phyloP scores from a whole-genome alignment of 1,284 basidiomycete genomes.

The Grifola frondosa region DNA sequence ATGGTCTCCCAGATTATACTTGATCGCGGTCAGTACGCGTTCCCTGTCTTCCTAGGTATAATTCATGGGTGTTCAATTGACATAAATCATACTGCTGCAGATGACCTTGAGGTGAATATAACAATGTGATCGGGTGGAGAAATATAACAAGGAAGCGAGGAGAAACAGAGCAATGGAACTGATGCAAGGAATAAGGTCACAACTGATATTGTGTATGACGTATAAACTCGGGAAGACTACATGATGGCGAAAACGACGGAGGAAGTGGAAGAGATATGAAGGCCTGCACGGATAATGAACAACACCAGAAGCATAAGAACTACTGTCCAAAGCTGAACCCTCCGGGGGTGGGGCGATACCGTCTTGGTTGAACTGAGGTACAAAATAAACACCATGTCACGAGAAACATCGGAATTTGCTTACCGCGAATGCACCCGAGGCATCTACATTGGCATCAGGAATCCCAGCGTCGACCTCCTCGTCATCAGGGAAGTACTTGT shows the following conservation, averaged over 20 bases:
- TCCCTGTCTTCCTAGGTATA: no score
- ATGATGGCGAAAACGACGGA: conserved; percentile 17
- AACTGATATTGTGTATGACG: conserved; percentile 23
- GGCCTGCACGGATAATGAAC: no score
- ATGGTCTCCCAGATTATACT: no score
- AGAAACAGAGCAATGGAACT: neutral
- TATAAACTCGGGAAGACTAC: conserved; percentile 19
- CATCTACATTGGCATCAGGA: conserved; percentile 80
- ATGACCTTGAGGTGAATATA: no score
- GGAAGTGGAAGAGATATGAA: conserved; percentile 6
- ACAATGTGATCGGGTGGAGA: no score
- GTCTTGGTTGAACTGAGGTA: conserved; percentile 70
- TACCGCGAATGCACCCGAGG: conserved; percentile 88
- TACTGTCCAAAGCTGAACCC: conserved; percentile 86
- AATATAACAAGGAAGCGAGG: conserved; percentile 6
- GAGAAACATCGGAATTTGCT: conserved; percentile 34
- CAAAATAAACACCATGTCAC: neutral
- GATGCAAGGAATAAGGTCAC: conserved; percentile 4
- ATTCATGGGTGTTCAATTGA: no score
- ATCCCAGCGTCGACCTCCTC: conserved; percentile 83
- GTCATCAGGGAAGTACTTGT: conserved; percentile 90
- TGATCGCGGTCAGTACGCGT: no score
- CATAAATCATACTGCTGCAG: no score
- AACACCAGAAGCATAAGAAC: conserved; percentile 8
- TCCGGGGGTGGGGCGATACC: conserved; percentile 88